Conservation (phyloP, 371 early-diverging fungal genomes). For the Mortierella sp. region DNA sequence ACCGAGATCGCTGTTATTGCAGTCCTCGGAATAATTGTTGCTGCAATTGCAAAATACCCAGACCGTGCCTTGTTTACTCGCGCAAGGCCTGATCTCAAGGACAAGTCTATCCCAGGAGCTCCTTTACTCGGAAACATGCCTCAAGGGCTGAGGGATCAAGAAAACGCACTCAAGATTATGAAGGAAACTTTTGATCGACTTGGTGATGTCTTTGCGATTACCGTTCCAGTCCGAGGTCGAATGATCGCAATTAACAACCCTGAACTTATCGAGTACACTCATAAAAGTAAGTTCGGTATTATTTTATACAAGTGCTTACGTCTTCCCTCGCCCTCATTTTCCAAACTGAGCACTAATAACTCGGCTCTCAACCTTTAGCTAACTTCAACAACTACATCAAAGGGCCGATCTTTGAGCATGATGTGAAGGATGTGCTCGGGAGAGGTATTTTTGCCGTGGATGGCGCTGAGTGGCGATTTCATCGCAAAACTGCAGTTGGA, state of each 20-base stretch:
- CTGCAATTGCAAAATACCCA: slow-evolving; percentile 43
- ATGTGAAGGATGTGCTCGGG: slow-evolving; percentile 66
- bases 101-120: slow-evolving; percentile 24
- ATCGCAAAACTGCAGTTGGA: slow-evolving; percentile 74
- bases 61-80: slow-evolving; percentile 34
- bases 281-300: slow-evolving; percentile 42
- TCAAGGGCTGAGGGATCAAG: slow-evolving; percentile 10
- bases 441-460: slow-evolving; percentile 79
- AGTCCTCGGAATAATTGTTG: slow-evolving; percentile 16
- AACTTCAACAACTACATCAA: slow-evolving; percentile 63
- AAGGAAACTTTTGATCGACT: slow-evolving; percentile 19
- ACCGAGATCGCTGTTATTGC: slow-evolving; percentile 17
- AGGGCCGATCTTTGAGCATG: slow-evolving; percentile 61
- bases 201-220: slow-evolving; percentile 26
- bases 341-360: background rate
- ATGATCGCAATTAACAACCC: slow-evolving; percentile 40
- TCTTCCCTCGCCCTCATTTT: too few species aligned
- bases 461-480: slow-evolving; percentile 65
- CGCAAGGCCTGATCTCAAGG: slow-evolving; percentile 42
- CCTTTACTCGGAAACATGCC: slow-evolving; percentile 50
- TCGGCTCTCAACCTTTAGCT: slow-evolving; percentile 2
- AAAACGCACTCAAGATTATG: slow-evolving; percentile 15
- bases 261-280: slow-evolving; percentile 31
- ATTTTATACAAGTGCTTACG: too few species aligned
- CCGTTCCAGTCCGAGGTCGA: slow-evolving; percentile 40